Evolutionary conservation across 139 green algal species (phyloP), one percentile per base, ranked within the genome.

Genomic region (Auxenochlorella pyrenoidosa): DNA sequence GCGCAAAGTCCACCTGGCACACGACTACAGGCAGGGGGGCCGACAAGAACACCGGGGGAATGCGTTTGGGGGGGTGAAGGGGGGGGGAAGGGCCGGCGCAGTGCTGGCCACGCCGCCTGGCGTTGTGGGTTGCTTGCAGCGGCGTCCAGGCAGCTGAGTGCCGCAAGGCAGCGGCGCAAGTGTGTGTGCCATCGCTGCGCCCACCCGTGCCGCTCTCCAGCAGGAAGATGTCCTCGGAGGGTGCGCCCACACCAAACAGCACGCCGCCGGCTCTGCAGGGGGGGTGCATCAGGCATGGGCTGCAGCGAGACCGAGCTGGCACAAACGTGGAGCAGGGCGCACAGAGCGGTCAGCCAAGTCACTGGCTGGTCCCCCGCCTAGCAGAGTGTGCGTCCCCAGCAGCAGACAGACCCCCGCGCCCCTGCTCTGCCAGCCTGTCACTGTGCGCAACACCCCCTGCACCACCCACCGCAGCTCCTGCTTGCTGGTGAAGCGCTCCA

Each of bases 211-310:
- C 91, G 36, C 75, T 72, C 85, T 92, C 60, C 3, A 95, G 80
- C 51, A 95, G 79, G 85, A 78, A 94, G 54, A 95, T 72, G 18
- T 66, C 80, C 30, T 92, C 79, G 1, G 92, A 76, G 26, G 76
- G 40, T 28, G 91, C 88, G 3, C 90, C 93, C 38, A 82, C 82
- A 44, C 44, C 65, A 43, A 94, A 93, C 82, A 95, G 89, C 30
- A 54, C 44, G 44, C 85, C 51, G 10, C 87, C 90, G 0, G 82
- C 60, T 16, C 54, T 80, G 59, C 66, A 68, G 16, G 30, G 22
- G 36, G 54, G 54, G 54, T 63, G 2, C 2, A 6, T 54, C 47
- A 54, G 10, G 47, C 47, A 6, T 10, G 6, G 47, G 47, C 47
- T 6, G 47, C 47, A 54, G 47, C 47, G 47, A 54, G 47, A 10